These are phyloP conservation scores for Fusarium torreyae DNA, from an alignment of 2,329 filamentous ascomycete genomes.

Conservation along the genomic window DNA sequence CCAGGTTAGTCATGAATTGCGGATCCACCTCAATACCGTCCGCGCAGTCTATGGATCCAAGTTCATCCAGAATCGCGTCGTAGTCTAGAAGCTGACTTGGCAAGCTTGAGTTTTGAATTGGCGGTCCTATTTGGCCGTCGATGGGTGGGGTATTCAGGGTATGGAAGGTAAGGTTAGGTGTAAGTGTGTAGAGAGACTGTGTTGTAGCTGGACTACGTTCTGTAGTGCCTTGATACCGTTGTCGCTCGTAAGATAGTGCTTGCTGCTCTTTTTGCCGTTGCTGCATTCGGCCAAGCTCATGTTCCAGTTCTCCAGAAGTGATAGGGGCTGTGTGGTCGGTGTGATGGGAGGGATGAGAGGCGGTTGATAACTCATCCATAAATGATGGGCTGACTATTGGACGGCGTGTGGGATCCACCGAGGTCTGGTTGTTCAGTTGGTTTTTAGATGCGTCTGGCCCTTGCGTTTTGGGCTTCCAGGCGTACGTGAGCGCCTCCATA, in stretches of 20 bases:
- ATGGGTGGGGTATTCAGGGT: conserved; percentile 45
- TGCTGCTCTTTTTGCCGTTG: conserved; percentile 43
- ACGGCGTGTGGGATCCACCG: conserved; percentile 37
- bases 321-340: conserved; percentile 41
- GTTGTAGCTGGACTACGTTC: conserved; percentile 43
- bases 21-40: conserved; percentile 69
- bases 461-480: conserved; percentile 45
- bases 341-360: conserved; percentile 47
- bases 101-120: conserved; percentile 41
- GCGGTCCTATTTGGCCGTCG: conserved; percentile 39
- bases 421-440: conserved; percentile 34
- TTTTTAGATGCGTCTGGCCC: conserved; percentile 41
- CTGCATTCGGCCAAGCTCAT: conserved; percentile 46
- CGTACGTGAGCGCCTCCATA: conserved; percentile 47
- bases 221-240: conserved; percentile 38
- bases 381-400: conserved; percentile 41
- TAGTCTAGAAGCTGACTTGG: conserved; percentile 59
- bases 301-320: conserved; percentile 42
- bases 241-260: conserved; percentile 42
- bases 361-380: conserved; percentile 51
- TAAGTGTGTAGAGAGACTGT: conserved; percentile 45
- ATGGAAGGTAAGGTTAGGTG: conserved; percentile 47
- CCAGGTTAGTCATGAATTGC: conserved; percentile 77
- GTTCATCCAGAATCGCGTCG: conserved; percentile 67
- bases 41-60: conserved; percentile 65